Evolutionary conservation across 73 alveolate genomes (phyloP).

Genomic region (Halteria grandinella): DNA sequence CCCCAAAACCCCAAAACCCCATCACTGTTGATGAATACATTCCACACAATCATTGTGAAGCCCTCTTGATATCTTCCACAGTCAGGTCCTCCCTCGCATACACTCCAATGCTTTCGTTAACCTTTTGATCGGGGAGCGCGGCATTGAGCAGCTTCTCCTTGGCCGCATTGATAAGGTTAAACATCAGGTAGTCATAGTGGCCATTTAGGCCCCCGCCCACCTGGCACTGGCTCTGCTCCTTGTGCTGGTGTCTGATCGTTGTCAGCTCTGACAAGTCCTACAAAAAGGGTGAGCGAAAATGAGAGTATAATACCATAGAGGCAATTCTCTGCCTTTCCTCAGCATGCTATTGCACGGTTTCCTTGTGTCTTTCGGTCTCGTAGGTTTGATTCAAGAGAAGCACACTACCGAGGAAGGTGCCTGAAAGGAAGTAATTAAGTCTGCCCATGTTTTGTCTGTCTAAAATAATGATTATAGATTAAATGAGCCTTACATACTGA

Average conservation of each 20-base stretch:
- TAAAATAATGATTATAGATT: background rate
- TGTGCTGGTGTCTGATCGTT: background rate
- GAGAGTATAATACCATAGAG: background rate
- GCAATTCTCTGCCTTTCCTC: background rate
- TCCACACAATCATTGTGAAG: no score
- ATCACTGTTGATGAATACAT: no score
- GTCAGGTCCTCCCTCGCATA: no score
- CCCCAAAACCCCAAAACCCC: no score
- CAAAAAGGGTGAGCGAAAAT: background rate
- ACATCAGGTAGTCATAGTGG: conserved; percentile 16
- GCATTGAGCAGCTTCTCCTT: conserved; percentile 9
- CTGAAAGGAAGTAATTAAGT: conserved; percentile 5
- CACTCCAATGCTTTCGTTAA: no score
- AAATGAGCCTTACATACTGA: background rate
- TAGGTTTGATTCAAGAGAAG: conserved; percentile 12
- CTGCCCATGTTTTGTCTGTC: conserved; percentile 13
- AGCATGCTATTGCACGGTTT: background rate
- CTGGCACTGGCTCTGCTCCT: background rate
- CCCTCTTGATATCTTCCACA: no score
- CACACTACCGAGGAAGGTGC: conserved; percentile 14
- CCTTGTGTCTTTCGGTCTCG: conserved; percentile 11
- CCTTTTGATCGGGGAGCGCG: background rate
- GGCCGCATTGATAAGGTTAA: conserved; percentile 2
- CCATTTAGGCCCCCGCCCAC: background rate
- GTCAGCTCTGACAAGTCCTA: background rate